Evolutionary conservation across 2,329 filamentous ascomycete genomes (phyloP).

Genomic region (Exophiala sp.): DNA sequence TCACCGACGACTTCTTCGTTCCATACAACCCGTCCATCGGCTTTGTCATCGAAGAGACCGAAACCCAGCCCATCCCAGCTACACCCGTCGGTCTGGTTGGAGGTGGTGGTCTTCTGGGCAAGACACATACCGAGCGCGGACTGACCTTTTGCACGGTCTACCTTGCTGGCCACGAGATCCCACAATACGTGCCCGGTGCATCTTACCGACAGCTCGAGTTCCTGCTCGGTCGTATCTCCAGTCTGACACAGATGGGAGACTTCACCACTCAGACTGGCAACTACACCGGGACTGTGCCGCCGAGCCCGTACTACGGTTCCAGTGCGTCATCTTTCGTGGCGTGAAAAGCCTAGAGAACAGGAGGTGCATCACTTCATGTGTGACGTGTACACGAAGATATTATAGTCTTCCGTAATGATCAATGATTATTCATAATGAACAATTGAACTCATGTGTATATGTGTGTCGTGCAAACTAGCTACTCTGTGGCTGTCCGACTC

Average conservation of each 20-base stretch:
- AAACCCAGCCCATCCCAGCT: conserved; percentile 29
- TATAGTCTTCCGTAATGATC: no score
- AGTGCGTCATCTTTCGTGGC: background rate
- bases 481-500: no score
- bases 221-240: conserved; percentile 60
- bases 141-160: conserved; percentile 38
- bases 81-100: conserved; percentile 33
- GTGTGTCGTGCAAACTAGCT: no score
- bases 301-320: conserved; percentile 5
- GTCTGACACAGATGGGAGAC: conserved; percentile 12
- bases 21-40: conserved; percentile 44
- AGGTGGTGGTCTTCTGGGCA: conserved; percentile 41
- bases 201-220: conserved; percentile 72
- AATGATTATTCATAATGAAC: no score
- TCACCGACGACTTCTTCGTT: conserved; percentile 39
- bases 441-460: no score
- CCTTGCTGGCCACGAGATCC: conserved; percentile 38
- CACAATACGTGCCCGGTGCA: conserved; percentile 65
- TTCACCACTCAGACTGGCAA: conserved; percentile 24
- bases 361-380: background rate
- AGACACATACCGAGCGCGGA: conserved; percentile 43
- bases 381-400: no score
- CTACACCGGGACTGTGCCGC: conserved; percentile 15
- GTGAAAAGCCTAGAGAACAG: background rate
- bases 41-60: conserved; percentile 28